Percentiles rank a stretch among this genome's conserved stretches.
Conservation (phyloP, 2,329 filamentous ascomycete genomes). For the Apiospora hydei region DNA sequence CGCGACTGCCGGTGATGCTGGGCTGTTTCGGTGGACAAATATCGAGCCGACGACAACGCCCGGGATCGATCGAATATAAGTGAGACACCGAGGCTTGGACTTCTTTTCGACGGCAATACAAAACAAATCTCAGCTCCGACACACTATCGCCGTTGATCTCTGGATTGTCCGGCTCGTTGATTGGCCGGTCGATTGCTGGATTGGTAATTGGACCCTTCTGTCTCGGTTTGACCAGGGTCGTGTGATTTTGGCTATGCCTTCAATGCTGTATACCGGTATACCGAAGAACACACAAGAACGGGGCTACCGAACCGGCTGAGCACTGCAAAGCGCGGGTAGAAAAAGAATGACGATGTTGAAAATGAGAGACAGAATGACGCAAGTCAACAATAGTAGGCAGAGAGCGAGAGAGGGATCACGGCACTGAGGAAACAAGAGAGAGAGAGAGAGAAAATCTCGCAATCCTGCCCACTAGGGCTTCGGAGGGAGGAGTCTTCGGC, state of each 20-base stretch:
- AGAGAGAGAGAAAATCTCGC: background rate
- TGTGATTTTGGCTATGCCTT: conserved; percentile 5
- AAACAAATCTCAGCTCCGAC: conserved; percentile 19
- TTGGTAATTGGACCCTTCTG: conserved; percentile 12
- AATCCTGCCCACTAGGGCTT: conserved; percentile 7
- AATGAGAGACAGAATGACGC: conserved; percentile 11
- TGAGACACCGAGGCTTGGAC: conserved; percentile 12
- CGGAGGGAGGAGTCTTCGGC: background rate
- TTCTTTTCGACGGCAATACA: background rate
- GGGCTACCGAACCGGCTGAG: conserved; percentile 3
- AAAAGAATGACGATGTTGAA: conserved; percentile 12
- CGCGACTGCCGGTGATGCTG: background rate
- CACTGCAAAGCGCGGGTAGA: conserved; percentile 11
- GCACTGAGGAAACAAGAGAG: too few relatives aligned
- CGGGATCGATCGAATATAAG: conserved; percentile 7
- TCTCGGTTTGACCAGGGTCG: conserved; percentile 8
- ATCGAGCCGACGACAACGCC: background rate
- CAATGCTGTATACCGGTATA: background rate
- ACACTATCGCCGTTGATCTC: conserved; percentile 16
- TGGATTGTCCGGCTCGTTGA: background rate
- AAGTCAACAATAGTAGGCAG: background rate
- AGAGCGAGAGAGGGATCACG: background rate
- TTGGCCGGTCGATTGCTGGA: background rate
- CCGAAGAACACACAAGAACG: background rate
- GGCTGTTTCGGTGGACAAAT: background rate